These are phyloP conservation scores for Staphylotrichum tortipilum DNA, from an alignment of 495 filamentous ascomycete genomes.

Conservation along the genomic window DNA sequence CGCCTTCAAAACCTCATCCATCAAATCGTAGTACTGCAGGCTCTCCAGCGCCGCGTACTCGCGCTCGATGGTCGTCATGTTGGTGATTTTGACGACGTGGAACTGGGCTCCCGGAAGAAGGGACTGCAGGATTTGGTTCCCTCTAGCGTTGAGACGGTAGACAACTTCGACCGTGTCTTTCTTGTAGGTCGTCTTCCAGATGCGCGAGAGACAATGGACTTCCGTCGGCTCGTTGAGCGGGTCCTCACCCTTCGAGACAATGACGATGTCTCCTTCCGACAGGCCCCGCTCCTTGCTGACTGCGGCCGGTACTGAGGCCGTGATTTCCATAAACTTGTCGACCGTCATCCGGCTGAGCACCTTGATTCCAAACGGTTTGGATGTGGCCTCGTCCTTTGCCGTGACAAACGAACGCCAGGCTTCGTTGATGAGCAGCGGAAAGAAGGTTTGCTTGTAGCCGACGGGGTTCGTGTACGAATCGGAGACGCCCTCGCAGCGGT, in stretches of 20 bases:
- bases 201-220: slow-evolving; percentile 77
- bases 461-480: slow-evolving; percentile 63
- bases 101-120: slow-evolving; percentile 57
- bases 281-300: slow-evolving; percentile 63
- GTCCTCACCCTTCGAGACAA: slow-evolving; percentile 64
- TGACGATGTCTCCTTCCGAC: slow-evolving; percentile 77
- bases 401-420: slow-evolving; percentile 93
- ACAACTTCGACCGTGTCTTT: slow-evolving; percentile 69
- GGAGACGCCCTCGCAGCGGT: slow-evolving; percentile 64
- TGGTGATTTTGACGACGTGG: slow-evolving; percentile 69
- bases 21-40: slow-evolving; percentile 89
- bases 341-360: slow-evolving; percentile 78
- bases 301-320: slow-evolving; percentile 60
- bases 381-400: slow-evolving; percentile 73
- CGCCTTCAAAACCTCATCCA: slow-evolving; percentile 78
- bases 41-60: slow-evolving; percentile 88
- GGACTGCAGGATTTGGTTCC: slow-evolving; percentile 32
- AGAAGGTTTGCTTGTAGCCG: slow-evolving; percentile 82
- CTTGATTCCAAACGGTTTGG: slow-evolving; percentile 73
- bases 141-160: slow-evolving; percentile 64
- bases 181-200: slow-evolving; percentile 70
- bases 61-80: slow-evolving; percentile 84
- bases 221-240: slow-evolving; percentile 54
- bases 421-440: slow-evolving; percentile 83
- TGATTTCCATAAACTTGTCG: slow-evolving; percentile 87